Base-by-base conservation (phyloP, 768 basidiomycete species). In the Melanogaster broomeanus region DNA sequence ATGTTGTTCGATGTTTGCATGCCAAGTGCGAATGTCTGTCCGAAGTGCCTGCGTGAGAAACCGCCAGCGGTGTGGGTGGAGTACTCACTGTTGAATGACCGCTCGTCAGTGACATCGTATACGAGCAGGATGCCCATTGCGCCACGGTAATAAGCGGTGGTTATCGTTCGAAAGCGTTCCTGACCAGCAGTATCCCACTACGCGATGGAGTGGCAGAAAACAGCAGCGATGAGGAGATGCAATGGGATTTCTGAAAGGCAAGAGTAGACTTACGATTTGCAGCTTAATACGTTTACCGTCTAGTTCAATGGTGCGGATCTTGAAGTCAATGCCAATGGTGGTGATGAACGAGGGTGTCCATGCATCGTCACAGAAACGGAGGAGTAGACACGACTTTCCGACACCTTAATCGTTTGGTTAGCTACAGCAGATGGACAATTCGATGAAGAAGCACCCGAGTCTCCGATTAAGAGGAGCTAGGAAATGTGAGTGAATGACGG, bases 111-210 rank as follows among this genome's bases (percentile, higher is more conserved):
- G 31, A 98, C 95, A 65, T 95, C 93, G 72, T 98, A 99, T n/a
- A 99, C 95, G 51, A 99, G 82, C 49, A 99, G 79, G 64, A 98
- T 99, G 48, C 97, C 97, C 87, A 97, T 96, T 19, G 97, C 97
- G 33, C 96, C 96, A 57, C 97, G 91, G 79, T 99, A 99, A 74
- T 99, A 99, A 11, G 97, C 93, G 19, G 95, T 95, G 40, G 97
- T 98, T 70, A 99, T 98, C 18, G 97, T 98, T 66, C 96, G 81
- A 78, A 98, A 98, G 24, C 95, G 88, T 76, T 99, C 97, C 77
- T 98, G 96, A 28, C 97, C 97, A 49, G 96, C 95, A 53, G 96
- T 99, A 69, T 98, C 96, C 96, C 96, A 98, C 95, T 98, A 63
- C 48, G 48, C 42, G 37, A 51, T 30, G 48, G 21, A 19, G 4